These are phyloP conservation scores for Epichloe typhina DNA, from an alignment of 2,329 filamentous ascomycete genomes.

Conservation along the genomic window DNA sequence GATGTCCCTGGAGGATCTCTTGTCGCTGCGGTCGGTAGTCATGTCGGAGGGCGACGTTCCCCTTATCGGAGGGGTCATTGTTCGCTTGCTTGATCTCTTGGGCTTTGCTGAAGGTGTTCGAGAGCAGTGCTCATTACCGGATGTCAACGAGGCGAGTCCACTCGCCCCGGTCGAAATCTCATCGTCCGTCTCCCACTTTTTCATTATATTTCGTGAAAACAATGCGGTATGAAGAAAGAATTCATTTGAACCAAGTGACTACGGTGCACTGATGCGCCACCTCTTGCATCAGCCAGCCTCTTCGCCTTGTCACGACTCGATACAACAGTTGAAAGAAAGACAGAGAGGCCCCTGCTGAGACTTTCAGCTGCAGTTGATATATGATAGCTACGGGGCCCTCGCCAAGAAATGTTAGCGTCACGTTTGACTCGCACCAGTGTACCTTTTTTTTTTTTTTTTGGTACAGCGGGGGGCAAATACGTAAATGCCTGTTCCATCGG, in stretches of 20 bases:
- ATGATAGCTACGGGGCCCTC: slow-evolving; percentile 4
- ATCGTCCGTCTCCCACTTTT: slow-evolving; percentile 49
- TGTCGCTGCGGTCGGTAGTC: slow-evolving; percentile 26
- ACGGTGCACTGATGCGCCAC: background rate
- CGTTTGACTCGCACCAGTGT: background rate
- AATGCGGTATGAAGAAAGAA: background rate
- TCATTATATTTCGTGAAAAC: slow-evolving; percentile 26
- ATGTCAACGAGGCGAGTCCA: slow-evolving; percentile 49
- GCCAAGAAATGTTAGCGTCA: background rate
- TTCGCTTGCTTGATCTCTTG: slow-evolving; percentile 46
- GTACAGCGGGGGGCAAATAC: background rate
- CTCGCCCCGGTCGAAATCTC: slow-evolving; percentile 38
- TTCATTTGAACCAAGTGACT: background rate
- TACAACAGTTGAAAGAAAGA: slow-evolving; percentile 3
- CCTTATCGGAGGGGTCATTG: slow-evolving; percentile 46
- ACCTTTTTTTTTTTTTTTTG: background rate
- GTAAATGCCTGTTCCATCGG: background rate
- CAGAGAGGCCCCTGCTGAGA: slow-evolving; percentile 4
- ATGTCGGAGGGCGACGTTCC: slow-evolving; percentile 46
- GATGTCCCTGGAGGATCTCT: slow-evolving; percentile 44
- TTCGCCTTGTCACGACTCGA: background rate
- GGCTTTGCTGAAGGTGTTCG: slow-evolving; percentile 54
- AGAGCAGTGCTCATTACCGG: slow-evolving; percentile 53
- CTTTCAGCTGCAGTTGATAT: slow-evolving; percentile 8
- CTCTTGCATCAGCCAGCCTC: background rate